Conservation (phyloP, 2,329 filamentous ascomycete genomes). For the Fusarium sp. region DNA sequence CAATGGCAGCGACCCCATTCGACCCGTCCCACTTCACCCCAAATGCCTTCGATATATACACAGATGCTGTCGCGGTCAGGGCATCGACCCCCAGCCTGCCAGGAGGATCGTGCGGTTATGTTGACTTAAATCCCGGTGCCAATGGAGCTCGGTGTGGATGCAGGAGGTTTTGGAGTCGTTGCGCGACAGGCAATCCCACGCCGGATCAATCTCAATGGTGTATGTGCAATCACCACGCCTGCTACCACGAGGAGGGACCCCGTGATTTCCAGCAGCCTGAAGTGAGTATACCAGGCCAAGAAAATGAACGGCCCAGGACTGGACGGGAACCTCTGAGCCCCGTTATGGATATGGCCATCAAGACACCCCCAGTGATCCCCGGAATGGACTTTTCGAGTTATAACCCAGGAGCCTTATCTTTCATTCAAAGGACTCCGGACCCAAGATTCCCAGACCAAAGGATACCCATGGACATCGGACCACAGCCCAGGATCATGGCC, state of each 20-base stretch:
- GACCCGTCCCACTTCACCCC: slow-evolving; percentile 56
- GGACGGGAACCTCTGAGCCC: slow-evolving; percentile 65
- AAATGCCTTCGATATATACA: slow-evolving; percentile 67
- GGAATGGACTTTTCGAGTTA: slow-evolving; percentile 57
- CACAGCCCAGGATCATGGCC: slow-evolving; percentile 22
- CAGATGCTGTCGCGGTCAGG: slow-evolving; percentile 54
- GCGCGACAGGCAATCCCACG: slow-evolving; percentile 48
- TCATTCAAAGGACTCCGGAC: slow-evolving; percentile 48
- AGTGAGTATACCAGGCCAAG: slow-evolving; percentile 55
- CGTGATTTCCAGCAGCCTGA: slow-evolving; percentile 41
- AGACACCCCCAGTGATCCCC: slow-evolving; percentile 51
- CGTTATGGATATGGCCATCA: slow-evolving; percentile 60
- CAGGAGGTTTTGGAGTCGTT: slow-evolving; percentile 69
- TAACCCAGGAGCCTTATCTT: slow-evolving; percentile 49
- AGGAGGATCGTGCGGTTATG: slow-evolving; percentile 67
- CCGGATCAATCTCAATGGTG: slow-evolving; percentile 63
- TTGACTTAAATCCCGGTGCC: slow-evolving; percentile 64
- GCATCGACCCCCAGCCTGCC: slow-evolving; percentile 54
- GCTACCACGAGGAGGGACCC: slow-evolving; percentile 65
- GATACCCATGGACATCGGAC: slow-evolving; percentile 41
- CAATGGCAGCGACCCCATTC: slow-evolving; percentile 66
- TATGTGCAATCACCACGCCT: slow-evolving; percentile 73
- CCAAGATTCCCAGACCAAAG: slow-evolving; percentile 43
- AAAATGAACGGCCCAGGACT: slow-evolving; percentile 63
- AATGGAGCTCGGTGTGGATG: slow-evolving; percentile 67